Evolutionary conservation across 1,139 yeast species (phyloP), one percentile per base, ranked within the genome.

Genomic region (Candida buenavistaensis): DNA sequence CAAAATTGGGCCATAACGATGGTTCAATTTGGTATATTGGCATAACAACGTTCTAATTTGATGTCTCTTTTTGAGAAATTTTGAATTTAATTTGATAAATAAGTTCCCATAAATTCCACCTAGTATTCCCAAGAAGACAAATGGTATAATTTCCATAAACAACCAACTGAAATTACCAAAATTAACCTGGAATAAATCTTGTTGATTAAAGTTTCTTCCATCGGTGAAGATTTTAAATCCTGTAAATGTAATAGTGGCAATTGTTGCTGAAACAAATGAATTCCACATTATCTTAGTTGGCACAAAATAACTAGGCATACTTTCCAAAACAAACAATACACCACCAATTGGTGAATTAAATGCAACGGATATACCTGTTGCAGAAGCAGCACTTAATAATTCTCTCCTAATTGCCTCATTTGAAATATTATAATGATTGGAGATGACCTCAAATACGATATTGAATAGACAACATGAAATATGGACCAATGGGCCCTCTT

Each of bases 401-500:
- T 82, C 92, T 41, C 89, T 64, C 40, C 75, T 63, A 6, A 73
- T 61, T 0, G 82, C 82, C 45, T 77, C 83, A 45, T 75, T 77
- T 2, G 39, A 35, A 1, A 62, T 64, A 8, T 78, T 77, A 8
- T 28, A 26, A 15, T 31, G 14, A 13, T 24, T 25, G 2, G 28
- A 8, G 2, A 31, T 23, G 41, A 82, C 48, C 6, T 50, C 49
- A 46, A 61, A 68, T 11, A 62, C 33, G 7, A 64, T 45, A 39
- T 67, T 67, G 29, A 66, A 50, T 13, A 70, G 72, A 46, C 94
- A 83, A 43, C 90, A 80, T 0, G 95, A 79, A 6, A 89, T 79
- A 57, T 89, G 97, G 20, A 88, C 95, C 38, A 92, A 66, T 0
- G 97, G 97, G 1, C 97, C 97, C 51, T 90, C 97, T 52, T 84